Evolutionary conservation across 2,329 filamentous ascomycete genomes (phyloP).

Genomic region (Xylaria polymorpha): DNA sequence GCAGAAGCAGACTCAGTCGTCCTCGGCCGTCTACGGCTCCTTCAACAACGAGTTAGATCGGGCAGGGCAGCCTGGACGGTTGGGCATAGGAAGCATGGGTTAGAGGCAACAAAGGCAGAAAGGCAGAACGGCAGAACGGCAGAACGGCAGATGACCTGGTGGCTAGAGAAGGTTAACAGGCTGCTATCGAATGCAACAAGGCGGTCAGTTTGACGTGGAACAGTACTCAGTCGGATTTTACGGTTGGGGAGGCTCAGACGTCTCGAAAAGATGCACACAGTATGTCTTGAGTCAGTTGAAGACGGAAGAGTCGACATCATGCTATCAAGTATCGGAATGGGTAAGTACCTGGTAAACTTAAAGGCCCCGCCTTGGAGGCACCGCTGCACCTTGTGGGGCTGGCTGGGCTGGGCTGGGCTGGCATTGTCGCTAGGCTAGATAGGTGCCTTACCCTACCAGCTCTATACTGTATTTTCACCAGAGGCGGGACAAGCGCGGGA

Average conservation of each 20-base stretch:
- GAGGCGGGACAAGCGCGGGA: no score
- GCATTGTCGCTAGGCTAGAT: neutral
- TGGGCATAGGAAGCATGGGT: neutral
- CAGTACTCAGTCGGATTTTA: neutral
- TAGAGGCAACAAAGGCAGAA: neutral
- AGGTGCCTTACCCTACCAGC: no score
- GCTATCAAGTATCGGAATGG: neutral
- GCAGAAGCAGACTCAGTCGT: neutral
- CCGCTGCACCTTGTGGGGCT: neutral
- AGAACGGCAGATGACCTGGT: conserved; percentile 8
- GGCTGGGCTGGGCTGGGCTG: neutral
- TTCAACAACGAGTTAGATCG: conserved; percentile 18
- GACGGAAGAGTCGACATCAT: conserved; percentile 1
- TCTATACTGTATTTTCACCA: no score
- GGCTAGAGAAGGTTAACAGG: conserved; percentile 20
- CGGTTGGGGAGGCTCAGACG: neutral
- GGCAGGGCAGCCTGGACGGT: conserved; percentile 22
- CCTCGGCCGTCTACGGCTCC: neutral
- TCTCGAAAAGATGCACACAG: neutral
- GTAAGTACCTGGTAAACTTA: neutral
- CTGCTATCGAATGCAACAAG: conserved; percentile 20
- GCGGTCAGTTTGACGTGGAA: neutral
- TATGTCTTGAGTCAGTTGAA: neutral
- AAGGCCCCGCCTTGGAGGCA: neutral
- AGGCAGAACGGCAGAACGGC: neutral